Percentiles rank a stretch among this genome's conserved stretches.
Conservation (phyloP, 2,329 filamentous ascomycete species). For the Xylariaceae sp. region DNA sequence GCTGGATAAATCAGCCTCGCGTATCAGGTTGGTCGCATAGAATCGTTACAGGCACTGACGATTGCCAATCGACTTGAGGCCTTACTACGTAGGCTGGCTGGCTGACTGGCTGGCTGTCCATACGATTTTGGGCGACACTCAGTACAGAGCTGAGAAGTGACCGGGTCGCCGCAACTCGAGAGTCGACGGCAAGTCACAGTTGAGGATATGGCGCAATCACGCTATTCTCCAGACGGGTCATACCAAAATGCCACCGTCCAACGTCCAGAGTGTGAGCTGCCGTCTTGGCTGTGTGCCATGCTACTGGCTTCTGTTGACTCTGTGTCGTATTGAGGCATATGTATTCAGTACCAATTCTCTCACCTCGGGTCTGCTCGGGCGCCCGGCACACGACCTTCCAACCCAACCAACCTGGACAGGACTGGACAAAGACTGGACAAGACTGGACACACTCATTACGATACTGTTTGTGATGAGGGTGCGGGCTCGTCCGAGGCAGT, state of each 20-base stretch:
- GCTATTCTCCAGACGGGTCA: neutral
- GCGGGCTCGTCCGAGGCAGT: constrained; percentile 11
- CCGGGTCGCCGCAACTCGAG: neutral
- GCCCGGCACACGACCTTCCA: too few species aligned
- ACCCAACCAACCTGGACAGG: too few species aligned
- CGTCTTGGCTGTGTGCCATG: neutral
- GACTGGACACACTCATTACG: neutral
- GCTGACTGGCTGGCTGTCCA: too few species aligned
- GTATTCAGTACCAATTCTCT: neutral
- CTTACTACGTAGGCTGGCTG: too few species aligned
- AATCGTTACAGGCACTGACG: neutral
- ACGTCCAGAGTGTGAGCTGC: neutral
- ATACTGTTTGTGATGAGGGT: constrained; percentile 5
- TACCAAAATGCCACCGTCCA: neutral
- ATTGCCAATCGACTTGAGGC: too few species aligned
- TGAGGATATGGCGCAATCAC: neutral
- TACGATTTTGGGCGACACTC: too few species aligned
- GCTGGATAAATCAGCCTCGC: constrained; percentile 20
- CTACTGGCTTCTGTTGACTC: neutral
- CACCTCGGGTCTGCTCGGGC: neutral
- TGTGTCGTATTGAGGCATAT: too few species aligned
- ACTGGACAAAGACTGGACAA: too few species aligned
- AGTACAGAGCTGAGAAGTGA: too few species aligned
- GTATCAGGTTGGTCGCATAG: constrained; percentile 17
- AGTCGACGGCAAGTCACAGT: neutral